Base-by-base conservation (phyloP, 2,329 filamentous ascomycete genomes). In the Dactylonectria macrodidyma region DNA sequence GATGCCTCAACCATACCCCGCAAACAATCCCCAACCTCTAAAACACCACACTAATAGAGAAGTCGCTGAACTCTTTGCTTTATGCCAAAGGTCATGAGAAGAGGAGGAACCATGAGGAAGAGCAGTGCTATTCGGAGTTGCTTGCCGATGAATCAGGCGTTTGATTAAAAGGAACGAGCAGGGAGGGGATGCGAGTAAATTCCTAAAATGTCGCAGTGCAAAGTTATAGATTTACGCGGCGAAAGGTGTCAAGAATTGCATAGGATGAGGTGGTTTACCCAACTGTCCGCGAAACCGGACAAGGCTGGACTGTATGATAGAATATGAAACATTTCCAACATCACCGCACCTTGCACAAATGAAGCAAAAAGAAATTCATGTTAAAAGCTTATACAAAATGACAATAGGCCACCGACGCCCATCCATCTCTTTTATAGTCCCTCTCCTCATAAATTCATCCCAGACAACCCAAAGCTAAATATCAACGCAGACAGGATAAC, bases 321-420 rank as follows among this genome's bases (percentile, higher is more conserved):
- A 54, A 44, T 26, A 51, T 66, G 46, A 34, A 46, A 50, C 60
- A 68, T 62, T 30, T 30, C 44, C 58, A 60, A 62, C 48, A 63
- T 60, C 56, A 60, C 30, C 22, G n/a, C 22, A 44, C 38, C 46
- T 58, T 54, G 47, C 16, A 30, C 51, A 56, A 62, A 59, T 33
- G 26, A 54, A 60, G 24, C 55, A 24, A 12, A 41, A 46, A 61
- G 65, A 69, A 58, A 63, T 47, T 38, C 62, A 68, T 60, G 63
- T 69, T 67, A 72, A 58, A 62, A 68, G 62, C 19, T 66, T 67
- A 64, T 75, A 65, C 57, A 75, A 26, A 62, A 62, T 71, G 61
- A 50, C 62, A 73, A 61, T 59, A 70, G 38, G 63, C 72, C 69
- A 22, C 65, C 62, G 68, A 73, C 68, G 71, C 72, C 71, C 69